These are phyloP conservation scores for Pseudonitzschia multiseries DNA, from an alignment of 108 stramenopile genomes.

Conservation along the genomic window DNA sequence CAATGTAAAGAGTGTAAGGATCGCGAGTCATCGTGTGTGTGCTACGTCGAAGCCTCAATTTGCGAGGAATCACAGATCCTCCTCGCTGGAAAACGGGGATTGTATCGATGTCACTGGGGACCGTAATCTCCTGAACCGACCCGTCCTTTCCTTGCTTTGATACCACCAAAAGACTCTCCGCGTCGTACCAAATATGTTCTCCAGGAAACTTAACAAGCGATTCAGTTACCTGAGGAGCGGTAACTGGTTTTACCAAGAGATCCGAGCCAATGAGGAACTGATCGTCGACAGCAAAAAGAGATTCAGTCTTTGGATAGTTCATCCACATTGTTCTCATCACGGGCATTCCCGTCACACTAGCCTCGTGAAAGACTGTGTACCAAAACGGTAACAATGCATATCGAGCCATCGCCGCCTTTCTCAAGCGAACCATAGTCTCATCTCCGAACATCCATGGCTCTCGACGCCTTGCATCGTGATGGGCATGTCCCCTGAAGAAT, in stretches of 20 bases:
- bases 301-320: constrained; percentile 81
- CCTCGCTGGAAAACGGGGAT: constrained; percentile 93
- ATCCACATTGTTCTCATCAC: constrained; percentile 98
- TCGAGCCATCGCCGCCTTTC: constrained; percentile 86
- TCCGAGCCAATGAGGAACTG: constrained; percentile 96
- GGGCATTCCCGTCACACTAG: constrained; percentile 89
- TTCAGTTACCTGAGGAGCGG: constrained; percentile 73
- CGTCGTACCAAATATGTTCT: constrained; percentile 85
- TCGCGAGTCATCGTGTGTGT: constrained; percentile 88
- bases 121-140: constrained; percentile 39
- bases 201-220: constrained; percentile 79
- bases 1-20: constrained; percentile 96
- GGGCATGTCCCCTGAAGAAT: constrained; percentile 99
- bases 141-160: constrained; percentile 38
- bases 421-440: constrained; percentile 76
- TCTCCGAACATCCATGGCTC: constrained; percentile 99
- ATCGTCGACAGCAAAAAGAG: constrained; percentile 68
- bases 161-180: constrained; percentile 65
- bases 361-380: constrained; percentile 93
- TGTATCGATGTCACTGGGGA: constrained; percentile 82
- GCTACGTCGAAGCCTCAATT: constrained; percentile 92
- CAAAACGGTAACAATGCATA: constrained; percentile 97
- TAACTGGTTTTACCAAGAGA: constrained; percentile 96
- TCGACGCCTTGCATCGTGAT: constrained; percentile 95
- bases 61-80: constrained; percentile 88